phyloP scores from a whole-genome alignment of 345 rosid genomes.

The Geranium brycei region DNA sequence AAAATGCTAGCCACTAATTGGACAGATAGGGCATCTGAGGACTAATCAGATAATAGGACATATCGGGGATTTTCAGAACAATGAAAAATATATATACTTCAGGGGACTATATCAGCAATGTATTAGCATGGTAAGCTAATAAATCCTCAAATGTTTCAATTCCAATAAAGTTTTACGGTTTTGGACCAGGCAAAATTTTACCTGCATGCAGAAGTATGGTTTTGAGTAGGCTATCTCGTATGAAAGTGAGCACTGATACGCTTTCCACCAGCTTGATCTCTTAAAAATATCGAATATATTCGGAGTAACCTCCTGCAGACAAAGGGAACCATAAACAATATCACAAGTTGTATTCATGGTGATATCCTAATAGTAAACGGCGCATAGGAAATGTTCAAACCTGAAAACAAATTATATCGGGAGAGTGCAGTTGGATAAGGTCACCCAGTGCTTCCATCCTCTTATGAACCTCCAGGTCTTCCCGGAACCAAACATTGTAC shows the following conservation, averaged over 20 bases:
- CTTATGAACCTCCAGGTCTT: constrained; percentile 61
- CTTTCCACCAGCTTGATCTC: constrained; percentile 79
- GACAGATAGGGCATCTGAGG: no score
- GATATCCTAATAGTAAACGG: no score
- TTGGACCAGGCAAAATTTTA: constrained; percentile 13
- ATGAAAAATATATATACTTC: no score
- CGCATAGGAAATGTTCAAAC: constrained; percentile 18
- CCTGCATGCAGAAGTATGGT: constrained; percentile 80
- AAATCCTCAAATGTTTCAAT: no score
- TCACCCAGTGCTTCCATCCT: constrained; percentile 84
- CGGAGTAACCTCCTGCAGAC: constrained; percentile 71
- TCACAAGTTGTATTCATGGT: constrained; percentile 1
- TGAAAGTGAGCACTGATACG: constrained; percentile 55
- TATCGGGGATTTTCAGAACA: no score
- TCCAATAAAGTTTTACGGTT: not conserved
- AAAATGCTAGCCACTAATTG: no score
- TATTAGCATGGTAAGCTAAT: no score
- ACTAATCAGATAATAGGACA: no score
- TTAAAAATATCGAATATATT: constrained; percentile 46
- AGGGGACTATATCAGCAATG: no score
- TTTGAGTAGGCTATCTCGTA: constrained; percentile 27
- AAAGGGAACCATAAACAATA: constrained; percentile 1
- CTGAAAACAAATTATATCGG: constrained; percentile 87
- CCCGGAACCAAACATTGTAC: constrained; percentile 97
- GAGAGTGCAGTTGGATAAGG: constrained; percentile 63